These are phyloP conservation scores for Obba rivulosa DNA, from an alignment of 768 basidiomycete species.

Conservation along the genomic window DNA sequence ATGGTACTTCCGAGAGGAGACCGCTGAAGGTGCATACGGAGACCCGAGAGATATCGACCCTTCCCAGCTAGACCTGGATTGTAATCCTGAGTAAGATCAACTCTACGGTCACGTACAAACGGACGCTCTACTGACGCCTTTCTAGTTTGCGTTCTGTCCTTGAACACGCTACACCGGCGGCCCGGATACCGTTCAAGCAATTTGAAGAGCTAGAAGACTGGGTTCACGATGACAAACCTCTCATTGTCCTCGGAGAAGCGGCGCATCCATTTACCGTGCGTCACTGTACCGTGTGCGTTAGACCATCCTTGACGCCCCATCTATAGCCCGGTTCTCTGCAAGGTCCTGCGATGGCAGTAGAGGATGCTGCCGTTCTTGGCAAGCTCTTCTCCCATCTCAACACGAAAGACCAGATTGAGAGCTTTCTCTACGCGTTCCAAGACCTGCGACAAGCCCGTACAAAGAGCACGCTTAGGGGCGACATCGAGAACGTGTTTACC, in stretches of 20 bases:
- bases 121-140: not conserved
- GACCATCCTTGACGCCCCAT: not conserved
- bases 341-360: constrained; percentile 30
- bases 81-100: not conserved
- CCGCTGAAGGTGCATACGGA: constrained; percentile 6
- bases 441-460: constrained; percentile 28
- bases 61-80: not conserved
- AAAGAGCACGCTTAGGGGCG: constrained; percentile 11
- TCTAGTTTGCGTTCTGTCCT: constrained; percentile 16
- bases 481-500: constrained; percentile 17
- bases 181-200: constrained; percentile 16
- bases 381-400: constrained; percentile 33
- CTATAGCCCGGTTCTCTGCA: constrained; percentile 29
- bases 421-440: constrained; percentile 30
- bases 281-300: not conserved
- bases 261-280: constrained; percentile 33
- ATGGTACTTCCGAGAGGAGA: constrained; percentile 17
- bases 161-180: constrained; percentile 8
- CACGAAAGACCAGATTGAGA: constrained; percentile 23
- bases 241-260: constrained; percentile 30
- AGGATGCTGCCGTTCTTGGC: constrained; percentile 35
- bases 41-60: not conserved
- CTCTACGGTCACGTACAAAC: not conserved
- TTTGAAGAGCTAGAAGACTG: constrained; percentile 25
- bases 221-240: constrained; percentile 25